Percentiles rank a stretch among this genome's conserved stretches.
Evolutionary conservation across 768 basidiomycete genomes (phyloP).

Genomic region (Pholiota molesta): DNA sequence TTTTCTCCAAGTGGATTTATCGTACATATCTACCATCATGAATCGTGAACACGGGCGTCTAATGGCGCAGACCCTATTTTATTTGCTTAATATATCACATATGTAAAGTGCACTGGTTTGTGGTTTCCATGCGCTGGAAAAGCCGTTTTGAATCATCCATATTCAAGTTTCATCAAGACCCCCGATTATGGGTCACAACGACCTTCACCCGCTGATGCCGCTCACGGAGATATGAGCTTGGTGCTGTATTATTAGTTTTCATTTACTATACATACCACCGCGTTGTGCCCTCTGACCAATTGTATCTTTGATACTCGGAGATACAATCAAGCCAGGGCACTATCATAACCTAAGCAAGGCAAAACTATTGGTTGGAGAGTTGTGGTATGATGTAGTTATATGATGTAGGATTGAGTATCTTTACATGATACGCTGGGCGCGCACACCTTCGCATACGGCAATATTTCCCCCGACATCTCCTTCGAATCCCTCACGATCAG

Average conservation of each 20-base stretch:
- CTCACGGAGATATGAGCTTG: not conserved
- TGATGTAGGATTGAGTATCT: not conserved
- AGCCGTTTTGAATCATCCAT: not conserved
- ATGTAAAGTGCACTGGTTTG: conserved; percentile 1
- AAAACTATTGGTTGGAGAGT: not conserved
- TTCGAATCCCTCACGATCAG: conserved; percentile 10
- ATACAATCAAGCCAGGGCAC: not conserved
- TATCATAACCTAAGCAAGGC: conserved; percentile 1
- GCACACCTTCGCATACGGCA: not conserved
- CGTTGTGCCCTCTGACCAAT: not conserved
- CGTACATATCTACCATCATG: conserved; percentile 13
- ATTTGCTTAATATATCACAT: not conserved
- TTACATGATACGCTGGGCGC: not conserved
- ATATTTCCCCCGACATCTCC: not conserved
- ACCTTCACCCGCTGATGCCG: not conserved
- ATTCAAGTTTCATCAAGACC: not conserved
- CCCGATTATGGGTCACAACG: not conserved
- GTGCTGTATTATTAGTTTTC: conserved; percentile 1
- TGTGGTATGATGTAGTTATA: not conserved
- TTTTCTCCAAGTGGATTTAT: not conserved
- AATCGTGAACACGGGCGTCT: conserved; percentile 8
- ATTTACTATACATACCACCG: not conserved
- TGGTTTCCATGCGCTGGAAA: not conserved
- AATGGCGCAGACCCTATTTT: not conserved
- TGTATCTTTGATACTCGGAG: not conserved